Conservation (phyloP, 257 asterid species). For the Fraxinus anomala region DNA sequence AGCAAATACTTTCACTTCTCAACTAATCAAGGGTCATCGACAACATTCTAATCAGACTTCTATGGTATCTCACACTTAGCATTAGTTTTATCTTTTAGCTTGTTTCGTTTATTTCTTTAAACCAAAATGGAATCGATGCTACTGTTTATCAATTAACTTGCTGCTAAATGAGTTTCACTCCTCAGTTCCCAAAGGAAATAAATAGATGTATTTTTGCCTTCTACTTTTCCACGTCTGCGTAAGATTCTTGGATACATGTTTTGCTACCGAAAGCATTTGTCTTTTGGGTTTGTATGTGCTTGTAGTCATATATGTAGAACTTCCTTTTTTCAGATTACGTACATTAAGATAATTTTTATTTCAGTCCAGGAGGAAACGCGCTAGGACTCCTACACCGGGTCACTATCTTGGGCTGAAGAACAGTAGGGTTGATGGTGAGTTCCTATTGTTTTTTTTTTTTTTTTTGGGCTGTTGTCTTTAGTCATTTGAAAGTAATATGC, state of each 20-base stretch:
- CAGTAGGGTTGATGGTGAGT: constrained; percentile 80
- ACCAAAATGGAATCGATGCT: constrained; percentile 24
- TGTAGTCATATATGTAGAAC: background rate
- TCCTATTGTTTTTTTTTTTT: background rate
- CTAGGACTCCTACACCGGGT: constrained; percentile 95
- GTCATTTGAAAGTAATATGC: background rate
- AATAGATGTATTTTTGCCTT: background rate
- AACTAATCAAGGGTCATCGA: constrained; percentile 89
- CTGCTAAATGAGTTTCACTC: constrained; percentile 22
- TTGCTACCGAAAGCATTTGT: background rate
- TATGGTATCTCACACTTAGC: constrained; percentile 86
- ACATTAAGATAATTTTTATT: constrained; percentile 25
- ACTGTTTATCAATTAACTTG: constrained; percentile 24
- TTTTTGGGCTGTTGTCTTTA: background rate
- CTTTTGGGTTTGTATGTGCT: background rate
- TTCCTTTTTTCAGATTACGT: constrained; percentile 23
- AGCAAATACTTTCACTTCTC: constrained; percentile 86
- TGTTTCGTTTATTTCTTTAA: constrained; percentile 24
- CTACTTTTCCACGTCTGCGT: background rate
- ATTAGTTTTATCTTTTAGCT: constrained; percentile 35
- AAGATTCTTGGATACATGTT: background rate
- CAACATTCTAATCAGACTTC: constrained; percentile 91
- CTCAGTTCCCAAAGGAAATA: constrained; percentile 21
- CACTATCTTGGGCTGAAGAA: constrained; percentile 95
- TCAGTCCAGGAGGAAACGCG: constrained; percentile 69